Conservation (phyloP, 345 rosid species). For the Corchorus capsularis region DNA sequence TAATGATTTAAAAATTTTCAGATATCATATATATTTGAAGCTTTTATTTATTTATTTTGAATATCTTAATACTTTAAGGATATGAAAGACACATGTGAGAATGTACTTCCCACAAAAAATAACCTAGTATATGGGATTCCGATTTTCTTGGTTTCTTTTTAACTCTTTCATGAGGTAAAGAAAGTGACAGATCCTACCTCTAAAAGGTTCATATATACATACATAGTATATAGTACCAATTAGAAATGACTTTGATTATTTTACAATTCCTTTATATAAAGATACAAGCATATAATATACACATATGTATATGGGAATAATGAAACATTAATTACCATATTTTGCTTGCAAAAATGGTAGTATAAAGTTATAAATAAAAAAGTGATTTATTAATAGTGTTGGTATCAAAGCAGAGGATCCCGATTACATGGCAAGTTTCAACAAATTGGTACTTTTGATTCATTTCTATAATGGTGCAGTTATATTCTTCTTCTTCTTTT, state of each 20-base stretch:
- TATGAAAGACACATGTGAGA: background rate
- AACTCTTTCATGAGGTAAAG: background rate
- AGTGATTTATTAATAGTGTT: background rate
- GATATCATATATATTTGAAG: no score
- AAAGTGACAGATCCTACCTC: background rate
- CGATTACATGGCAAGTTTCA: no score
- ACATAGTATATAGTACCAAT: background rate
- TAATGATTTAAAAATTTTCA: no score
- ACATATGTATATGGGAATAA: background rate
- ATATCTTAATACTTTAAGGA: no score
- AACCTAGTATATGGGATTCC: background rate
- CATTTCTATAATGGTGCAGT: no score
- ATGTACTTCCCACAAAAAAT: background rate
- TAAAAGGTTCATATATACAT: background rate
- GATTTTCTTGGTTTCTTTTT: background rate
- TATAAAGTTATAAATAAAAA: background rate
- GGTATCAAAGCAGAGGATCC: background rate
- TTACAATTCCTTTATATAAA: background rate
- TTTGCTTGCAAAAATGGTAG: background rate
- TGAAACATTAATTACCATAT: background rate
- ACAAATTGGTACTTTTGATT: no score
- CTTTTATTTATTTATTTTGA: no score
- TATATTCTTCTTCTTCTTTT: no score
- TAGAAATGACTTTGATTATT: background rate
- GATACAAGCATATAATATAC: background rate